Evolutionary conservation across 495 filamentous ascomycete genomes (phyloP), one percentile per base, ranked within the genome.

Genomic region (Penicillium riverlandense): DNA sequence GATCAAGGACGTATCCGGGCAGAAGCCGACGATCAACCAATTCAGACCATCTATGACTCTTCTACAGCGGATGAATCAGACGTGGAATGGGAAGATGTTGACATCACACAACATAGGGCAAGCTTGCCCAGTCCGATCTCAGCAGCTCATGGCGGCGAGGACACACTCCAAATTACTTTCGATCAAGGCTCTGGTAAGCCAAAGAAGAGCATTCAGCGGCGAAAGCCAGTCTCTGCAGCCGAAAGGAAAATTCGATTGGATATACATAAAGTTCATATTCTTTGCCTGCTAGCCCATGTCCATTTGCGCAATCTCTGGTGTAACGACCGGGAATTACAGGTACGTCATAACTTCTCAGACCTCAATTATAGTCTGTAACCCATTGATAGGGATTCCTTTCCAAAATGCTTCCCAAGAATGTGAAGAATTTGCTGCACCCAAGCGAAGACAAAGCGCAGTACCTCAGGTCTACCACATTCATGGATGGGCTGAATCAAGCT

Each of bases 271-370:
- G 68, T 78, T 51, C 89, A 99, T 67, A 37, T 97, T 2, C 71
- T 95, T 29, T 94, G 88, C 53, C 71, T 96, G 1, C 59, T 97
- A 29, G 72, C 72, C 4, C 87, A 96, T 61, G 77, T 84, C 13
- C 74, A 83, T 48, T 63, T 77, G 16, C 78, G 90, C 34, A 97
- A 95, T 57, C 62, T 69, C 41, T 97, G 91, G 91, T 97, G 90
- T 58, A 96, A 95, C 60, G 81, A 92, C 59, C 48, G 70, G 11
- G 59, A 69, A 47, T 69, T 83, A 32, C 84, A 92, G 65, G 75
- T 78, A 52, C 34, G 59, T 50, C 27, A 42, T 28, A 35, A 28
- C 30, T 49, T 13, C 11, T 35, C 8, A 40, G 8, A n/a, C 36
- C 31, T 28, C 37, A 5, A 1, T 29, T 27, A 10, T 10, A 27